Evolutionary conservation across 768 basidiomycete species (phyloP), one percentile per base, ranked within the genome.

Genomic region (Lactarius trivialis): DNA sequence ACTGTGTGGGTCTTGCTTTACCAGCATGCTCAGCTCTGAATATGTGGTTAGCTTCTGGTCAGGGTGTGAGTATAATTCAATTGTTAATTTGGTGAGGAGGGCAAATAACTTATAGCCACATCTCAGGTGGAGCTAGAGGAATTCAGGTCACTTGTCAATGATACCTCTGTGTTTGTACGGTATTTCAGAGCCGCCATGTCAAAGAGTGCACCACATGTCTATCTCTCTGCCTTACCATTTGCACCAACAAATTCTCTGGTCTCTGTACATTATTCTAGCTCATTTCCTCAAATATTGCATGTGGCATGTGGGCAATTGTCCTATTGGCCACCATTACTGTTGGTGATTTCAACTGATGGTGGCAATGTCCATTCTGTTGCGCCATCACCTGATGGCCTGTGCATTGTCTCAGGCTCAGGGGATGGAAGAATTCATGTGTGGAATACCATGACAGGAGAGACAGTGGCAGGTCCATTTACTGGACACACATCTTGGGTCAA

Each of bases 351-450:
- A 24, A 19, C 8, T 4, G 6, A 26, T 33, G 28, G 24, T 1
- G 12, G 11, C 7, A 1, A 9, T 28, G 55, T n/a, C 4, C 1
- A 17, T 6, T 50, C 50, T 6, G 17, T 61, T 7, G 64, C 64
- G 2, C 49, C 55, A 54, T 65, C 64, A 5, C 52, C 41, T 1
- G 52, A 67, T 26, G 65, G 65, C 32, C 33, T 32, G 7, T 34
- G 36, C 19, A 45, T 56, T 41, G 65, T 33, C 19, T 65, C 39
- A 48, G 61, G 60, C 28, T 26, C 33, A 6, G 2, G 6, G 24
- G 17, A 41, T 41, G n/a, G n/a, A n/a, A n/a, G n/a, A 14, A 56
- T 56, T 19, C 26, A 5, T 17, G 19, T 56, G 7, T 56, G 55
- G 55, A 26, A 56, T 43, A n/a, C 28, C 2, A n/a, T 12, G 11